Conservation (phyloP, 106 monocot species). For the Xerophyta viscosa region DNA sequence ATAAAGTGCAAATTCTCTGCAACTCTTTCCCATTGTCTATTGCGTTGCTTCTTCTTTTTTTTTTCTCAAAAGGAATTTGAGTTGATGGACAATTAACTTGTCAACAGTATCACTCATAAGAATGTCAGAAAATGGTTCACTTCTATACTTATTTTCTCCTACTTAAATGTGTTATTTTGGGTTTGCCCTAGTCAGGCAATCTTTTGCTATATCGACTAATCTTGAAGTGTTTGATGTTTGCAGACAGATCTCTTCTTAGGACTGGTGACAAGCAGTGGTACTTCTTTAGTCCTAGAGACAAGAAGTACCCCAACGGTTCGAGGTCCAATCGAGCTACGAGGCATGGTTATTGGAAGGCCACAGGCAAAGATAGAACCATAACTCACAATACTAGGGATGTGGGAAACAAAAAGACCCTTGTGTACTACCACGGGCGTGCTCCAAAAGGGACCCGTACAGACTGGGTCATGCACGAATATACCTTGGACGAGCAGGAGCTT, state of each 20-base stretch:
- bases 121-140: no score
- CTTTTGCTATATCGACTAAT: no score
- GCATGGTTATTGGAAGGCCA: slow-evolving; percentile 87
- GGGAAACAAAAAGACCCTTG: slow-evolving; percentile 90
- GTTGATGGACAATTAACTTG: no score
- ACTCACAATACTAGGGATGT: slow-evolving; percentile 34
- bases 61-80: no score
- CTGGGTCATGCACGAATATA: slow-evolving; percentile 98
- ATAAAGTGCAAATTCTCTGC: no score
- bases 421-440: slow-evolving; percentile 79
- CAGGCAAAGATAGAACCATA: slow-evolving; percentile 79
- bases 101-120: no score
- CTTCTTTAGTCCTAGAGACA: slow-evolving; percentile 81
- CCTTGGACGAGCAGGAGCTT: slow-evolving; percentile 55
- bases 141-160: no score
- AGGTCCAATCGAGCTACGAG: slow-evolving; percentile 76
- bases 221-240: not conserved
- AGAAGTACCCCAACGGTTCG: slow-evolving; percentile 83
- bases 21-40: not conserved
- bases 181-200: no score
- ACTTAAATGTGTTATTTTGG: no score
- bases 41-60: no score
- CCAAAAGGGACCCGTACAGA: slow-evolving; percentile 73
- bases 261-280: slow-evolving; percentile 90
- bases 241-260: slow-evolving; percentile 62